Percentiles rank a stretch among this genome's conserved stretches.
Conservation (phyloP, 1,284 basidiomycete species). For the Apiotrichum sp. region DNA sequence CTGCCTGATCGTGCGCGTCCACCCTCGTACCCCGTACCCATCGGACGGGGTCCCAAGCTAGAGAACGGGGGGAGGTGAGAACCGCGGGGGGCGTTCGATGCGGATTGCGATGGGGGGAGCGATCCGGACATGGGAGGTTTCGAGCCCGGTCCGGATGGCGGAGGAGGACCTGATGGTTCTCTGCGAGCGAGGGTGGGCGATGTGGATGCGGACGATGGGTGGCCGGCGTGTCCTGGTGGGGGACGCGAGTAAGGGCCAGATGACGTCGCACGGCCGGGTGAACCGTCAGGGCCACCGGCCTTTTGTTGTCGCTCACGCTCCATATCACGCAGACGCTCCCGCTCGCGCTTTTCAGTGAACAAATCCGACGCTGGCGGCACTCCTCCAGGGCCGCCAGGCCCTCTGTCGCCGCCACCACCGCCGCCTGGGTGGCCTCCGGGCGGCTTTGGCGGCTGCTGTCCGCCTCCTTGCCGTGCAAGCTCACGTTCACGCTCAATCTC, state of each 20-base stretch:
- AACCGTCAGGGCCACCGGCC: conserved; percentile 1
- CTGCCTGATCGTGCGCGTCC: conserved; percentile 10
- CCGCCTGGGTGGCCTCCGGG: too few species aligned
- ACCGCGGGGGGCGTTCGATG: background rate
- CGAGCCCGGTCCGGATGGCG: background rate
- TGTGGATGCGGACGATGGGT: background rate
- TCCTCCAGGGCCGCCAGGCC: too few species aligned
- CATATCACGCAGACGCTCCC: background rate
- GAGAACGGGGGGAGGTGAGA: conserved; percentile 9
- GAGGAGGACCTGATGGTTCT: conserved; percentile 5
- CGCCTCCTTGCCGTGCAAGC: conserved; percentile 8
- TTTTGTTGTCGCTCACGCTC: conserved; percentile 5
- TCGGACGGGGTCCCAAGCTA: conserved; percentile 5
- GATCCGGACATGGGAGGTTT: conserved; percentile 10
- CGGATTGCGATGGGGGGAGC: background rate
- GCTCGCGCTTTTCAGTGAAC: background rate
- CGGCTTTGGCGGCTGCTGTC: background rate
- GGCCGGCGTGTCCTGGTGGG: too few species aligned
- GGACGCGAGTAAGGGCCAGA: too few species aligned
- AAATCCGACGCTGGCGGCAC: background rate
- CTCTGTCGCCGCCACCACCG: background rate
- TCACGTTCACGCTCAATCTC: conserved; percentile 17
- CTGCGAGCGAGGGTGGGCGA: conserved; percentile 14
- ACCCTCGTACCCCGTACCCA: conserved; percentile 10
- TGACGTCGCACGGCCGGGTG: conserved; percentile 4